Evolutionary conservation across 345 rosid species (phyloP).

Genomic region (Eucalyptus guilfoylei): DNA sequence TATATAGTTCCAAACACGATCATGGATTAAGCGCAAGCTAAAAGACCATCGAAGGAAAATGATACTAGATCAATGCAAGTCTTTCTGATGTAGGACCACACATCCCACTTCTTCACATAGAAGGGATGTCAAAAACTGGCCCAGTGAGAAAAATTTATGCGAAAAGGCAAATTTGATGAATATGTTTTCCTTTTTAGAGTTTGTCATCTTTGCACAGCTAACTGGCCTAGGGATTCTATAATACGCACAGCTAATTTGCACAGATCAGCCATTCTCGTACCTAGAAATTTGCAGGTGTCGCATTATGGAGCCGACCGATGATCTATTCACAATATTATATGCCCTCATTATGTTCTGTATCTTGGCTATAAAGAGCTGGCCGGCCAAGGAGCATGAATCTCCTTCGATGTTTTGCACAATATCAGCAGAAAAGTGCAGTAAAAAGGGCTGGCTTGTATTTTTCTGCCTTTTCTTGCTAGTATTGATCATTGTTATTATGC

Average conservation of each 20-base stretch:
- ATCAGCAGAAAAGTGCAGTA: neutral
- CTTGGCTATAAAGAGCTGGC: neutral
- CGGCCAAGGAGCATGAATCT: neutral
- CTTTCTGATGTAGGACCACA: neutral
- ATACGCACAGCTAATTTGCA: neutral
- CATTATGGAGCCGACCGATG: neutral
- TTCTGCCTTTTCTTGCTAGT: neutral
- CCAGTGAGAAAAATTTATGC: neutral
- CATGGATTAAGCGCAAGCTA: neutral
- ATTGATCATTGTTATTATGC: neutral
- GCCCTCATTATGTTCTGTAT: neutral
- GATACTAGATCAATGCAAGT: neutral
- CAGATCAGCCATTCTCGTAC: neutral
- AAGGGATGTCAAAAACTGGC: neutral
- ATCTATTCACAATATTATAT: neutral
- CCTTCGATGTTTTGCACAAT: neutral
- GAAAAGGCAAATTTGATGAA: neutral
- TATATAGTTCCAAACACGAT: neutral
- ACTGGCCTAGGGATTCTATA: neutral
- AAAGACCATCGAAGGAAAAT: neutral
- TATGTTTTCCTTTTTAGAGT: neutral
- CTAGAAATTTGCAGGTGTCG: neutral
- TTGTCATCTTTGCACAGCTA: neutral
- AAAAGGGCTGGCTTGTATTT: neutral
- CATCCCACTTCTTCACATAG: neutral